A percentile compares a stretch with the other conserved stretches of the same genome.
phyloP scores from a whole-genome alignment of 2,329 filamentous ascomycete species.

The Aspergillus aculeatus region DNA sequence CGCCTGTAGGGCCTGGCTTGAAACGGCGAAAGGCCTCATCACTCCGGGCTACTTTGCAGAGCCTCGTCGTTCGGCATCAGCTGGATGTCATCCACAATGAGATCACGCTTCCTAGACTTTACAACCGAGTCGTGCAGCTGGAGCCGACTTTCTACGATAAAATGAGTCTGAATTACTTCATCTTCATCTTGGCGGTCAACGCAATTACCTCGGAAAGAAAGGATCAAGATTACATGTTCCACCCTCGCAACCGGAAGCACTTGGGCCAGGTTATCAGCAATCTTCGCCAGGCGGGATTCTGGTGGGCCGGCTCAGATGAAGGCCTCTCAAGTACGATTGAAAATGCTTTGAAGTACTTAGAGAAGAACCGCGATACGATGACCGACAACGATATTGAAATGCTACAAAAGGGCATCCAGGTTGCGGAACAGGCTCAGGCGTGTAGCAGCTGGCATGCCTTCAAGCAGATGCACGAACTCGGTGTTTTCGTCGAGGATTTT shows the following conservation, averaged over 20 bases:
- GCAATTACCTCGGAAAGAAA: conserved; percentile 81
- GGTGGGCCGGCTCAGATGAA: conserved; percentile 72
- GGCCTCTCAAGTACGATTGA: conserved; percentile 66
- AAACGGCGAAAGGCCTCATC: conserved; percentile 42
- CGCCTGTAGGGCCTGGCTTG: conserved; percentile 59
- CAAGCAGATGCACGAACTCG: conserved; percentile 72
- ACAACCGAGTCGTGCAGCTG: conserved; percentile 69
- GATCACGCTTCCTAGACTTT: conserved; percentile 67
- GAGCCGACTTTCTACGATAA: conserved; percentile 84
- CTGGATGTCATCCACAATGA: conserved; percentile 66
- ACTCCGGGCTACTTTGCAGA: conserved; percentile 69
- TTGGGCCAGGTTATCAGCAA: conserved; percentile 72
- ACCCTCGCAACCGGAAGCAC: conserved; percentile 67
- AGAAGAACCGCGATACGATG: conserved; percentile 60
- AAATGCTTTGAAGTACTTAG: conserved; percentile 66
- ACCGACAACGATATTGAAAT: conserved; percentile 59
- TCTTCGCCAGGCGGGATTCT: conserved; percentile 79
- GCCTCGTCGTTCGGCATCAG: conserved; percentile 77
- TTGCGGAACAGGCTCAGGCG: conserved; percentile 59
- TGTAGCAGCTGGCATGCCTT: conserved; percentile 67
- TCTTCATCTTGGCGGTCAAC: conserved; percentile 80
- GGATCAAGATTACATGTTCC: conserved; percentile 86
- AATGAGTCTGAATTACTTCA: conserved; percentile 78
- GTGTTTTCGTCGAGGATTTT: conserved; percentile 68
- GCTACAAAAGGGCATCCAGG: conserved; percentile 63